A percentile compares a stretch with the other conserved stretches of the same genome.
Evolutionary conservation across 129 eudicot species (phyloP).

Genomic region (Oenanthe sinensis): DNA sequence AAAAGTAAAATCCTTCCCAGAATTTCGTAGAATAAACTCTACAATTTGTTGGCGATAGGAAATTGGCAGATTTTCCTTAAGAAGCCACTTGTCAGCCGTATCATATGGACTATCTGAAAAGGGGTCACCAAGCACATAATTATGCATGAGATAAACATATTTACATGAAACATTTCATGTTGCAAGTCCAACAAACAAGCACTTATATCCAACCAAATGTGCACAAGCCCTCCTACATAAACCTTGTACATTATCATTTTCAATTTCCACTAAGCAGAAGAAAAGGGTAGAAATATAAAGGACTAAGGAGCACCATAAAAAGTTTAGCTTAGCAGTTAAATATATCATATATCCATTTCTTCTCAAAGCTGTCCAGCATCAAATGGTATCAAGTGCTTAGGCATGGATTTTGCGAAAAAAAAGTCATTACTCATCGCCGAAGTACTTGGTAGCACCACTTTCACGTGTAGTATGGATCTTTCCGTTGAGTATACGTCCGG

Average conservation of each 20-base stretch:
- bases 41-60: slow-evolving; percentile 89
- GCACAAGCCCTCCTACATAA: not conserved
- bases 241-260: not conserved
- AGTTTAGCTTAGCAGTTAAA: not conserved
- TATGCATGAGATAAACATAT: not conserved
- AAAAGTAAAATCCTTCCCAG: slow-evolving; percentile 68
- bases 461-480: too few species aligned
- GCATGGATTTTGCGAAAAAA: too few species aligned
- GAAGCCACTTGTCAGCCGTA: slow-evolving; percentile 95
- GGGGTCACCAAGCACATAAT: not conserved
- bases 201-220: not conserved
- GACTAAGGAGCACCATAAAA: not conserved
- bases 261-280: not conserved
- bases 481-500: too few species aligned
- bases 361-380: too few species aligned
- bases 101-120: slow-evolving; percentile 49
- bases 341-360: too few species aligned
- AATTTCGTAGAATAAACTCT: slow-evolving; percentile 78
- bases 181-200: not conserved
- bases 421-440: too few species aligned
- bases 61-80: slow-evolving; percentile 70
- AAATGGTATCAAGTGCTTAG: too few species aligned
- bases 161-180: not conserved
- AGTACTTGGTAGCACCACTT: too few species aligned
- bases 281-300: not conserved